These are phyloP conservation scores for Cinnamomum chago DNA, from an alignment of 164 flowering plant species.

Conservation along the genomic window DNA sequence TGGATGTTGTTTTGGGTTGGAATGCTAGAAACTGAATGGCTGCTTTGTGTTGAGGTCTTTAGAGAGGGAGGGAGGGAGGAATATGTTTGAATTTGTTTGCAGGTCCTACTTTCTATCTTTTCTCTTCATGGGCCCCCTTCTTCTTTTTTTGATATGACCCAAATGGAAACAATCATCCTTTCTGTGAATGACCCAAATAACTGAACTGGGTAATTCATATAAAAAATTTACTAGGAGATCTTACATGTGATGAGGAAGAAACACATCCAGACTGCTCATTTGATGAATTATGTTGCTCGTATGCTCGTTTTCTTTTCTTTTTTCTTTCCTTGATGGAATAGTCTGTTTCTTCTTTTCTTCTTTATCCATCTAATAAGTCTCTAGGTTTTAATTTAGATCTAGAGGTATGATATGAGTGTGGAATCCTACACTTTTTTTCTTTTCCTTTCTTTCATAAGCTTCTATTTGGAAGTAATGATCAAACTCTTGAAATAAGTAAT, in stretches of 20 bases:
- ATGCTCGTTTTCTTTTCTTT: not conserved
- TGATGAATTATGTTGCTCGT: not conserved
- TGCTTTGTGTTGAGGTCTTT: constrained; percentile 10
- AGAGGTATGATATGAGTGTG: not conserved
- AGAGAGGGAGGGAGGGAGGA: constrained; percentile 1
- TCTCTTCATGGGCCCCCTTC: constrained; percentile 27
- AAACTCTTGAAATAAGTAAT: not conserved
- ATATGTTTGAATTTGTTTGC: constrained; percentile 17
- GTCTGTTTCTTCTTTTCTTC: not conserved
- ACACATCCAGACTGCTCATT: not conserved
- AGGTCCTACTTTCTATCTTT: constrained; percentile 24
- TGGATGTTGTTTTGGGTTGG: constrained; percentile 7
- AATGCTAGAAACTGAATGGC: constrained; percentile 10
- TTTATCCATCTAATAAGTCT: not conserved
- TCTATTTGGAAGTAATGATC: not conserved
- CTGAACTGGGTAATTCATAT: constrained; percentile 3
- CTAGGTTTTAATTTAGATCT: not conserved
- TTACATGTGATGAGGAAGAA: not conserved
- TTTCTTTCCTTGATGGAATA: not conserved
- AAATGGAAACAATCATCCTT: constrained; percentile 18
- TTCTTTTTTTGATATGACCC: constrained; percentile 17
- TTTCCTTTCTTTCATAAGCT: not conserved
- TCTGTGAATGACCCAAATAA: constrained; percentile 14
- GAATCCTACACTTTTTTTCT: no score
- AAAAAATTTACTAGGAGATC: not conserved